Conservation (phyloP, 129 eudicot genomes). For the Helichrysum umbraculigerum region DNA sequence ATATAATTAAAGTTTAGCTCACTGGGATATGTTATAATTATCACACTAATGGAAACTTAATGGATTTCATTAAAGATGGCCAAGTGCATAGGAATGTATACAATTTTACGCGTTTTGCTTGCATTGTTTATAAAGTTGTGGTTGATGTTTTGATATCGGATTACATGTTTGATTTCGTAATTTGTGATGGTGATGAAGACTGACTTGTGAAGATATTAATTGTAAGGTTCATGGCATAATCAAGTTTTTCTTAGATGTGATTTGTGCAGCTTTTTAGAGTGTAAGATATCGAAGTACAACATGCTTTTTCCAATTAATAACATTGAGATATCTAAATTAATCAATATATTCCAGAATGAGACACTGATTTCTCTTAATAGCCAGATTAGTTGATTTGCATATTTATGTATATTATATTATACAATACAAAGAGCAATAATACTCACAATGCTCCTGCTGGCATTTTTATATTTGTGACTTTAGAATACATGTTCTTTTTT, state of each 20-base stretch:
- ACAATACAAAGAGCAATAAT: not conserved
- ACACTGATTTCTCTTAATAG: slow-evolving; percentile 3
- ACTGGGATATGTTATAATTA: not conserved
- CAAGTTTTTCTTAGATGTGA: not conserved
- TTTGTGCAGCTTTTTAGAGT: not conserved
- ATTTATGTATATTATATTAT: not conserved
- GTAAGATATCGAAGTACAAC: slow-evolving; percentile 8
- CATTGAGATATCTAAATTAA: no score
- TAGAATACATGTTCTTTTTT: not conserved
- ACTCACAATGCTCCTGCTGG: slow-evolving; percentile 4
- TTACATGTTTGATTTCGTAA: slow-evolving; percentile 3
- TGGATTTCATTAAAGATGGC: not conserved
- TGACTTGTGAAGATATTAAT: not conserved
- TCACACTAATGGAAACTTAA: not conserved
- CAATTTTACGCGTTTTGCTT: not conserved
- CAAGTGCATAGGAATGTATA: not conserved
- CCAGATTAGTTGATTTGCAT: slow-evolving; percentile 12
- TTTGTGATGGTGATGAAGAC: not conserved
- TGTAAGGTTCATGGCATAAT: not conserved
- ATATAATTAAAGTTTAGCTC: not conserved
- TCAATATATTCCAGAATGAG: not conserved
- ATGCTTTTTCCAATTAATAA: not conserved
- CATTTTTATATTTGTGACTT: not conserved
- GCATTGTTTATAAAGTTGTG: not conserved
- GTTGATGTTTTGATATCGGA: not conserved